A percentile compares a stretch with the other conserved stretches of the same genome.
These are phyloP conservation scores for Eucalyptus cloeziana DNA, from an alignment of 345 rosid species.

Conservation along the genomic window DNA sequence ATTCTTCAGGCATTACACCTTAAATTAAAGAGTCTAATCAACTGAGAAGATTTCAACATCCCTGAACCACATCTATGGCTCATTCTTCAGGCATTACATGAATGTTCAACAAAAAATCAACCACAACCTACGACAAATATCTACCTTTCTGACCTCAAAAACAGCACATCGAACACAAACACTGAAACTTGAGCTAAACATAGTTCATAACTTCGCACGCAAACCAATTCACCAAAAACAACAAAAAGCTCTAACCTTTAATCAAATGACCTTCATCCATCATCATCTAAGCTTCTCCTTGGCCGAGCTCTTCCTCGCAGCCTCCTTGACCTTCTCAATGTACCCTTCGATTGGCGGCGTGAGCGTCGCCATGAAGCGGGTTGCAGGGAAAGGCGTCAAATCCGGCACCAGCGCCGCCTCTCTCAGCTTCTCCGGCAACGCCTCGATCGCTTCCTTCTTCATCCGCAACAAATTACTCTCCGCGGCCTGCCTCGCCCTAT, in stretches of 20 bases:
- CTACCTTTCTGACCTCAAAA: not conserved
- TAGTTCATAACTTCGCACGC: not conserved
- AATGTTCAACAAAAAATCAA: not conserved
- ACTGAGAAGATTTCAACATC: not conserved
- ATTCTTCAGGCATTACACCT: not conserved
- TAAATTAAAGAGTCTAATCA: not conserved
- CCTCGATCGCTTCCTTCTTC: conserved; percentile 72
- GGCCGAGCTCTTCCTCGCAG: conserved; percentile 48
- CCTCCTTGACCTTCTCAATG: conserved; percentile 76
- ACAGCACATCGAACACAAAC: not conserved
- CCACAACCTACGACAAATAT: not conserved
- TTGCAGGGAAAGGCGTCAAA: conserved; percentile 57
- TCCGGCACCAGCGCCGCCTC: conserved; percentile 73
- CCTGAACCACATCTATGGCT: not conserved
- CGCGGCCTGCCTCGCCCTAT: conserved; percentile 64
- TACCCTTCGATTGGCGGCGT: conserved; percentile 98
- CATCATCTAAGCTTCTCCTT: conserved; percentile 75
- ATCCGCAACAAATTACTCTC: conserved; percentile 32
- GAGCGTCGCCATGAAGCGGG: conserved; percentile 74
- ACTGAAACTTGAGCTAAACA: not conserved
- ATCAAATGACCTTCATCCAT: not conserved
- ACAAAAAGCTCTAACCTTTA: not conserved
- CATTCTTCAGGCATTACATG: not conserved
- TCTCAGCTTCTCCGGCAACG: conserved; percentile 61
- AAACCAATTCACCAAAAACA: not conserved